Percentiles rank a stretch among this genome's conserved stretches.
Conservation (phyloP, 2,329 filamentous ascomycete genomes). For the Ceratocystis colombiana region DNA sequence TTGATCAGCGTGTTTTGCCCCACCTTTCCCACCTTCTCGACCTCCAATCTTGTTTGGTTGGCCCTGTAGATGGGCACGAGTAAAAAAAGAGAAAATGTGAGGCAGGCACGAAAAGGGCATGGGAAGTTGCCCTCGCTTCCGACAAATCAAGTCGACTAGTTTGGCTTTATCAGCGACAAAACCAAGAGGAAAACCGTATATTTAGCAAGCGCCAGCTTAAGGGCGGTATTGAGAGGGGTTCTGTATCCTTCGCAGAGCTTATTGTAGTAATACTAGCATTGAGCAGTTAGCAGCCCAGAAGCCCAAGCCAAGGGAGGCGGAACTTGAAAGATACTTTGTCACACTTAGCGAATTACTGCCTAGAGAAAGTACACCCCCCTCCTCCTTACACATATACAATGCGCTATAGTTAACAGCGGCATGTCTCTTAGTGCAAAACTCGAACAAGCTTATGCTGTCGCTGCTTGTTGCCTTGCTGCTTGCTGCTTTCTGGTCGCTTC, state of each 20-base stretch:
- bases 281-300: background rate
- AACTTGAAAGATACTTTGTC: slow-evolving; percentile 6
- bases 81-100: background rate
- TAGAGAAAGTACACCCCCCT: background rate
- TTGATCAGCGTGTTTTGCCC: slow-evolving; percentile 3
- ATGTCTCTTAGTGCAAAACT: slow-evolving; percentile 1
- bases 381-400: background rate
- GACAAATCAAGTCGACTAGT: background rate
- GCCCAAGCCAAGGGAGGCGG: background rate
- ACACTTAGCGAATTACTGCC: slow-evolving; percentile 12
- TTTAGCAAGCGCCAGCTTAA: background rate
- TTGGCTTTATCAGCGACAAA: background rate
- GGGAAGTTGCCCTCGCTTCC: background rate
- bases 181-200: background rate
- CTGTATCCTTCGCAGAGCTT: too few species aligned
- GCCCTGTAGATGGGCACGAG: background rate
- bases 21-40: background rate
- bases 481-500: background rate
- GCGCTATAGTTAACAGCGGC: background rate
- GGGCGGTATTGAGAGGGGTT: too few species aligned
- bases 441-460: slow-evolving; percentile 9
- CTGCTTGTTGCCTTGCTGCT: slow-evolving; percentile 2
- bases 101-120: background rate
- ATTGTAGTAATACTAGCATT: too few species aligned
- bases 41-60: background rate